Evolutionary conservation across 2,329 filamentous ascomycete species (phyloP).

Genomic region (Epichloe glyceriae): DNA sequence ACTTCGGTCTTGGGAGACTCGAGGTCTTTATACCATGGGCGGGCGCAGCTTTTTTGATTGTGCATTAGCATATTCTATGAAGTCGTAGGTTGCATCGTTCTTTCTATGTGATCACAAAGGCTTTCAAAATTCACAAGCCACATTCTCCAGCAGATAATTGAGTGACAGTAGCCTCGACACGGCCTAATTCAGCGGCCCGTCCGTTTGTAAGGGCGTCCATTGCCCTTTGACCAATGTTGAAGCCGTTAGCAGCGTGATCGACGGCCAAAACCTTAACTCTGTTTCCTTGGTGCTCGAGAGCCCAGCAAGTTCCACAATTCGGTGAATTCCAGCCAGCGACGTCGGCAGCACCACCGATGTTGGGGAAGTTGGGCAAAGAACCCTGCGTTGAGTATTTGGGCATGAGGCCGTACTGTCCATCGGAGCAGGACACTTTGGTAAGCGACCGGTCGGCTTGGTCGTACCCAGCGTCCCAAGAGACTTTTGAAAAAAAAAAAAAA

Average conservation of each 20-base stretch:
- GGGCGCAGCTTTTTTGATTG: too few species aligned
- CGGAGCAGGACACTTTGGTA: slow-evolving; percentile 48
- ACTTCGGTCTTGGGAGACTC: too few species aligned
- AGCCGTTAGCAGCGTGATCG: slow-evolving; percentile 35
- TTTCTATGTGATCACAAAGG: not conserved
- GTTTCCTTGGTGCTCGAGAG: slow-evolving; percentile 35
- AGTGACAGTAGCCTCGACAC: slow-evolving; percentile 24
- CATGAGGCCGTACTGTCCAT: slow-evolving; percentile 53
- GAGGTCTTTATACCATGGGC: too few species aligned
- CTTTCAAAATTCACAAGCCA: slow-evolving; percentile 16
- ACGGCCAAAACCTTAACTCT: slow-evolving; percentile 43
- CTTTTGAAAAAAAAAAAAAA: slow-evolving; percentile 16
- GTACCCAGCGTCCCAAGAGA: slow-evolving; percentile 63
- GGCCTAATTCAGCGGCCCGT: slow-evolving; percentile 23
- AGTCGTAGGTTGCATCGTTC: not conserved
- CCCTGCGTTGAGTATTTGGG: slow-evolving; percentile 47
- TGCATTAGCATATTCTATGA: not conserved
- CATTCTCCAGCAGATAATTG: slow-evolving; percentile 33
- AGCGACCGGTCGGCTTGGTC: slow-evolving; percentile 46
- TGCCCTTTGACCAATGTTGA: slow-evolving; percentile 43
- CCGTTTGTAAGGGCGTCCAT: slow-evolving; percentile 43
- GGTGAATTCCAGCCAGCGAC: slow-evolving; percentile 44
- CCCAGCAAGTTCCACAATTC: slow-evolving; percentile 47
- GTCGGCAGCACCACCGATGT: slow-evolving; percentile 40
- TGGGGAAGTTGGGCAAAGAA: slow-evolving; percentile 35